Base-by-base conservation (phyloP, 177 flowering plant genomes). In the Vitis hybrid region DNA sequence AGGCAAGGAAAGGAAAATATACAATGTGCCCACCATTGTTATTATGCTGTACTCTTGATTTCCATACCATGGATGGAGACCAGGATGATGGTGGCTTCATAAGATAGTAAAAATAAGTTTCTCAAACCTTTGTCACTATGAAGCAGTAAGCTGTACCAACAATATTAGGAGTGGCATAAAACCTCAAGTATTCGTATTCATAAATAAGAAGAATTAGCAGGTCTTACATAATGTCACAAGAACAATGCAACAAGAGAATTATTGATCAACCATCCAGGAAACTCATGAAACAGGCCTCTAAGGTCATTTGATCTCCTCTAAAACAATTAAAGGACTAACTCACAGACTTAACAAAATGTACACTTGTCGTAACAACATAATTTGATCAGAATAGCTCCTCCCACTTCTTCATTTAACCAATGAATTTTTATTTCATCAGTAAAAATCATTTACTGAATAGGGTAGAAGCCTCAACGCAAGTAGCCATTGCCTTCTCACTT, bases 401-500 rank as follows among this genome's bases (percentile, higher is more conserved):
- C 58, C 23, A 10, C 55, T 10, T 13, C 19, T 26, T 26, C 57
- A 23, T 59, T 60, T 49, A 2, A 23, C 49, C 55, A 4, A 17
- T 48, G 50, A 3, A 64, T 40, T 49, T 57, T 52, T 5, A 58
- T 32, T 65, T 51, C 21, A 51, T 34, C 57, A 17, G 21, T 7
- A 51, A 23, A 11, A 14, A 40, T 7, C 17, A 34, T 52, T 70
- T 45, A 58, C 51, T 64, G 32, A 8, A 34, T 63, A 51, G 56
- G 40, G n/a, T 14, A 62, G 10, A 40, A 45, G 13, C 14, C 45
- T 40, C 45, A 40, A 40, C 45, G 8, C 45, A 5, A 45, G 63
- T 55, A 11, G 49, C 34, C 6, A 59, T 18, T 67, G 55, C 50
- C 57, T 50, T 71, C 60, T 57, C 56, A 6, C 65, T 57, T 26